These are phyloP conservation scores for Aureobasidium sp. DNA, from an alignment of 2,329 filamentous ascomycete genomes.

Conservation along the genomic window DNA sequence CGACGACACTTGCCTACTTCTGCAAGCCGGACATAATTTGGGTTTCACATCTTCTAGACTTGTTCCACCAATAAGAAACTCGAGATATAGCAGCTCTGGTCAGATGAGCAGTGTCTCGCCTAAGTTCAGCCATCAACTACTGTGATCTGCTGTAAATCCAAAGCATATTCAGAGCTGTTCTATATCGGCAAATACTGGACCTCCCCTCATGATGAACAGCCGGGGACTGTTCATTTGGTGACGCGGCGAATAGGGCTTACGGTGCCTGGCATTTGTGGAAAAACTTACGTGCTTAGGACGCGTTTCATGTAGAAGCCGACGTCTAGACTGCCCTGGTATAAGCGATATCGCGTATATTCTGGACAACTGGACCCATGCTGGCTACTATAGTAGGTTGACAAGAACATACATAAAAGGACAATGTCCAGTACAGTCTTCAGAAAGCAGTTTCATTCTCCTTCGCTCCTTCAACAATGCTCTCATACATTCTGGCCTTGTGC, in stretches of 20 bases:
- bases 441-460: not conserved
- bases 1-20: no score
- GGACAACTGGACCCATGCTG: no score
- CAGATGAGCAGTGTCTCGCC: not conserved
- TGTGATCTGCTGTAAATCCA: not conserved
- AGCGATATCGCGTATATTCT: accelerated
- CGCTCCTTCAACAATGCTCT: not conserved
- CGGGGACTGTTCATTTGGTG: not conserved
- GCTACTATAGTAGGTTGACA: not conserved
- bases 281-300: not conserved
- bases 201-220: not conserved
- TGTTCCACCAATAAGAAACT: not conserved
- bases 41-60: no score
- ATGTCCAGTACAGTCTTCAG: no score
- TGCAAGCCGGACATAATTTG: no score
- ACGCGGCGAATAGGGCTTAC: not conserved
- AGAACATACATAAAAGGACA: not conserved
- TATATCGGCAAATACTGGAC: not conserved
- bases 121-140: no score
- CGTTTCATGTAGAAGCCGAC: not conserved
- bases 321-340: not conserved
- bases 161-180: not conserved
- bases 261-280: not conserved
- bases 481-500: conserved; percentile 11
- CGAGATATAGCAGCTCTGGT: not conserved